Percentiles rank a stretch among this genome's conserved stretches.
phyloP scores from a whole-genome alignment of 345 rosid species.

The Salix caprea region DNA sequence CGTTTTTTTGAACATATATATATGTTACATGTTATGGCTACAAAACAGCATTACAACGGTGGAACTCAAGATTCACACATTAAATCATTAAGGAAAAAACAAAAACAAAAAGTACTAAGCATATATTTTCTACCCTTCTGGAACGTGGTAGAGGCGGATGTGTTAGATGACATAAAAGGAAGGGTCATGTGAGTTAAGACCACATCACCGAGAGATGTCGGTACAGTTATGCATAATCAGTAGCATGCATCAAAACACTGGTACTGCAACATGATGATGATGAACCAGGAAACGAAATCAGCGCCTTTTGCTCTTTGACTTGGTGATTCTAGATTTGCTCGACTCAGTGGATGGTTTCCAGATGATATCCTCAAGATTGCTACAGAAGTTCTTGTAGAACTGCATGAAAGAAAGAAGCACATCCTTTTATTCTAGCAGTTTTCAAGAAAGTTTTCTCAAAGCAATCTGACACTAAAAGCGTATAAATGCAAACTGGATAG shows the following conservation, averaged over 20 bases:
- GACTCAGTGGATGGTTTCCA: constrained; percentile 79
- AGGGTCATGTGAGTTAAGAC: background rate
- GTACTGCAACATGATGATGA: background rate
- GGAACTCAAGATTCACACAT: too few species aligned
- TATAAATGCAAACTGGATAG: background rate
- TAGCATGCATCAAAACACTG: background rate
- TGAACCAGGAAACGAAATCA: constrained; percentile 19
- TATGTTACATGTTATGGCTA: background rate
- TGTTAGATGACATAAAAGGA: too few species aligned
- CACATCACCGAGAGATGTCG: background rate
- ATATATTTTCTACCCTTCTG: too few species aligned
- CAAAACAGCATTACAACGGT: background rate
- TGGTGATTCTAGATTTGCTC: constrained; percentile 47
- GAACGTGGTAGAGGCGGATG: too few species aligned
- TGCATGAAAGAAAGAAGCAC: constrained; percentile 27
- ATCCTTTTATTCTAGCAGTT: background rate
- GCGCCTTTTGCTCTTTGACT: constrained; percentile 62
- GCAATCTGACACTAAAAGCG: background rate
- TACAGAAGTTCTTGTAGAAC: constrained; percentile 83
- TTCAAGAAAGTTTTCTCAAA: background rate
- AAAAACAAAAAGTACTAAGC: too few species aligned
- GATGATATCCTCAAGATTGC: constrained; percentile 87
- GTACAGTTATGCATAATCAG: background rate
- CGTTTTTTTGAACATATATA: too few species aligned
- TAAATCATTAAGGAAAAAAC: too few species aligned